A percentile compares a stretch with the other conserved stretches of the same genome.
phyloP scores from a whole-genome alignment of 257 asterid species.

The Lantana camara region DNA sequence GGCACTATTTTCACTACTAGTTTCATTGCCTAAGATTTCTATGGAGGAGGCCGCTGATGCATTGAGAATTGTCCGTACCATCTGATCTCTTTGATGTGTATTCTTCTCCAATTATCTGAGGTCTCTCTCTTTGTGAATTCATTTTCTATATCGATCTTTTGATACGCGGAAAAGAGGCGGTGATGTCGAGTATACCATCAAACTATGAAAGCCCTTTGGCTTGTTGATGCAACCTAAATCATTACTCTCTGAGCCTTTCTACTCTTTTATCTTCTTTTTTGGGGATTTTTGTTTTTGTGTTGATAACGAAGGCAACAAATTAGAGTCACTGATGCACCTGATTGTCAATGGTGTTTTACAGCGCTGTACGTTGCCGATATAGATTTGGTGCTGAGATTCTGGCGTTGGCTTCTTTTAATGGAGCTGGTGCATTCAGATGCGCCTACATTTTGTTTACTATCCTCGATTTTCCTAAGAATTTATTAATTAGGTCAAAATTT shows the following conservation, averaged over 20 bases:
- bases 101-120: conserved; percentile 40
- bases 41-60: conserved; percentile 51
- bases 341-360: conserved; percentile 50
- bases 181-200: conserved; percentile 47
- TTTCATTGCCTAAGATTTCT: not conserved
- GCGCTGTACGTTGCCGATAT: conserved; percentile 81
- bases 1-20: not conserved
- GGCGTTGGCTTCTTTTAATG: conserved; percentile 30
- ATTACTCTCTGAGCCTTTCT: conserved; percentile 32
- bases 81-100: conserved; percentile 52
- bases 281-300: not conserved
- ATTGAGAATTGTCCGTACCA: conserved; percentile 77
- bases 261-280: not conserved
- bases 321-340: conserved; percentile 74
- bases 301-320: conserved; percentile 37
- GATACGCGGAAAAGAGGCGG: conserved; percentile 1
- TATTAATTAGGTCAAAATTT: too few relatives aligned
- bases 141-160: not conserved
- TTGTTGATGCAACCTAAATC: conserved; percentile 30
- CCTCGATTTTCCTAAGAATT: too few relatives aligned
- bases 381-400: conserved; percentile 50
- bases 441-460: conserved; percentile 14
- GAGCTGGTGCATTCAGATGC: conserved; percentile 58
- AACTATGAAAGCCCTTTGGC: conserved; percentile 46
- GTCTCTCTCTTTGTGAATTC: conserved; percentile 24